Conservation (phyloP, 1,284 basidiomycete species). For the Melampsora americana region DNA sequence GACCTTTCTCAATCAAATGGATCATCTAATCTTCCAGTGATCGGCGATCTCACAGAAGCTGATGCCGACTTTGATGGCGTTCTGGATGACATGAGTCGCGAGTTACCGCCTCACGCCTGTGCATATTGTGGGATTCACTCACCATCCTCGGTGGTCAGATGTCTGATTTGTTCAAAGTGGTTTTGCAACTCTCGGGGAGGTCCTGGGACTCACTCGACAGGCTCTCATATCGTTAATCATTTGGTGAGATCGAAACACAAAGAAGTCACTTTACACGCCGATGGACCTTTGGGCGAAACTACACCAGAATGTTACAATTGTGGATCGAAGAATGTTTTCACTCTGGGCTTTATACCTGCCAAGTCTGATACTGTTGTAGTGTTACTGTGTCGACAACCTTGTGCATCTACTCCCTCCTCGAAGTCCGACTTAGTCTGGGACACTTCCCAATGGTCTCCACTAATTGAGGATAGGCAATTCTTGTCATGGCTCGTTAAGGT, state of each 20-base stretch:
- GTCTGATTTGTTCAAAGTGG: conserved; percentile 93
- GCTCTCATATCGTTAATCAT: conserved; percentile 96
- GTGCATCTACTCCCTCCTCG: conserved; percentile 78
- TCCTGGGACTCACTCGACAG: conserved; percentile 62
- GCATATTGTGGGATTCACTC: conserved; percentile 99
- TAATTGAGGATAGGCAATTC: conserved; percentile 97
- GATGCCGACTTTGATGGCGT: conserved; percentile 83
- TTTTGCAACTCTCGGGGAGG: conserved; percentile 99
- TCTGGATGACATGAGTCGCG: conserved; percentile 77
- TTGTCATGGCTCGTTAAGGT: conserved; percentile 98
- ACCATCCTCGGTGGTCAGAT: conserved; percentile 94
- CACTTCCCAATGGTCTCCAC: conserved; percentile 91
- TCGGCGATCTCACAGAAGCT: conserved; percentile 27
- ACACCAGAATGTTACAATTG: conserved; percentile 95
- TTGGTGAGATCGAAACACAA: conserved; percentile 98
- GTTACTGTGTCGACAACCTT: conserved; percentile 96
- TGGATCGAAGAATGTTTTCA: conserved; percentile 99
- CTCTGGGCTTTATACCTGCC: conserved; percentile 97
- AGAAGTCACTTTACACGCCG: conserved; percentile 92
- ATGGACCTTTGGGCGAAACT: conserved; percentile 92
- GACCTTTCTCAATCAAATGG: neutral
- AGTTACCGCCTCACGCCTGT: conserved; percentile 86
- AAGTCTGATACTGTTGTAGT: conserved; percentile 99
- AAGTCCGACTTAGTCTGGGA: conserved; percentile 96
- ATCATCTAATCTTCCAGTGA: conserved; percentile 7